phyloP scores from a whole-genome alignment of 75 land plant species.

The Chamaecyparis obtusa region DNA sequence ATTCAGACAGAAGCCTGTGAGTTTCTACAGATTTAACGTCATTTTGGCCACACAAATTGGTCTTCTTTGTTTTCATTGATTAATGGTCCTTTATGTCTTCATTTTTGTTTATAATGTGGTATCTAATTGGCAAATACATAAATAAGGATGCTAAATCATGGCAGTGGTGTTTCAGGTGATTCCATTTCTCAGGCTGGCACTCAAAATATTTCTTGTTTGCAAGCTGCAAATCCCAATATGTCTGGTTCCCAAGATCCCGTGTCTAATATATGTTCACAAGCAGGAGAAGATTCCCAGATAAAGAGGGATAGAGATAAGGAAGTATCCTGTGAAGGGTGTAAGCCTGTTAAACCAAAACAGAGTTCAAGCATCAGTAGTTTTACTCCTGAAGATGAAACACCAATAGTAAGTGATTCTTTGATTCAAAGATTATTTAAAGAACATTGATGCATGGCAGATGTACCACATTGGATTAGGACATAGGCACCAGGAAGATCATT shows the following conservation, averaged over 20 bases:
- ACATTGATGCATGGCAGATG: background rate
- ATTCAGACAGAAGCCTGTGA: conserved; percentile 11
- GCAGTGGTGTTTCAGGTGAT: conserved; percentile 6
- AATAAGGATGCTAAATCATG: background rate
- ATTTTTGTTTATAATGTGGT: background rate
- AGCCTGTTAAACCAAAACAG: background rate
- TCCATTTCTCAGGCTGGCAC: background rate
- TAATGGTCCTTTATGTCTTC: background rate
- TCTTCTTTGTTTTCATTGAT: background rate
- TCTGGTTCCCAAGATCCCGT: background rate
- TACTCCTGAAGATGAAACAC: background rate
- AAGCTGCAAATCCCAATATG: background rate
- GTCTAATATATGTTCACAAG: background rate
- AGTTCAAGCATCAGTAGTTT: background rate
- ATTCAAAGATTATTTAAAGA: background rate
- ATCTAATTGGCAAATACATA: background rate
- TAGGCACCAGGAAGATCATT: background rate
- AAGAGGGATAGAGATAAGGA: background rate
- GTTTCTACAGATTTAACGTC: background rate
- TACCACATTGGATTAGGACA: background rate
- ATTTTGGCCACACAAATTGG: background rate
- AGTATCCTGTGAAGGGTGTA: background rate
- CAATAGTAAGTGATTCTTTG: background rate
- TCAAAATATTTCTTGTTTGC: background rate
- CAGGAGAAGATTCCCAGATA: background rate